phyloP scores from a whole-genome alignment of 2,329 filamentous ascomycete species.

The Epichloe coenophiala region DNA sequence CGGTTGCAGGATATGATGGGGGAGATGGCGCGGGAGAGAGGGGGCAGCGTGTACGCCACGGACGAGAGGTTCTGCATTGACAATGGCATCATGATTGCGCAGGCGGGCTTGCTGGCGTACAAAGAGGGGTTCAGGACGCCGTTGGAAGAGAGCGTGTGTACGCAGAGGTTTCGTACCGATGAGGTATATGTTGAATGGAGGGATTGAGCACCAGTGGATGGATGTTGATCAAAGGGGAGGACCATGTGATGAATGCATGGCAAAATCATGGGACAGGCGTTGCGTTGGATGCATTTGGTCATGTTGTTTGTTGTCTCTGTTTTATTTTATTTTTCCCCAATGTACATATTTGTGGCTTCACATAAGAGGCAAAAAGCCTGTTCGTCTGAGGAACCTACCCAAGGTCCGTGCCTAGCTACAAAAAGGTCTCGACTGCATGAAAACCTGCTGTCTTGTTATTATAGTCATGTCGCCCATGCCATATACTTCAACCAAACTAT shows the following conservation, averaged over 20 bases:
- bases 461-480: not conserved
- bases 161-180: slow-evolving; percentile 70
- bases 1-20: slow-evolving; percentile 98
- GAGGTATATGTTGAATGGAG: slow-evolving; percentile 72
- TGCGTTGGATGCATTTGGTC: not conserved
- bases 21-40: slow-evolving; percentile 81
- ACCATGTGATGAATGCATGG: not conserved
- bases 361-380: too few species aligned
- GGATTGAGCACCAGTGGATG: slow-evolving; percentile 27
- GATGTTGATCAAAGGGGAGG: not conserved
- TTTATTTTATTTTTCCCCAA: too few species aligned
- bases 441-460: not conserved
- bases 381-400: too few species aligned
- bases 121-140: slow-evolving; percentile 65
- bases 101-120: slow-evolving; percentile 80
- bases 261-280: not conserved
- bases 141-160: slow-evolving; percentile 72
- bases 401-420: too few species aligned
- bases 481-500: not conserved
- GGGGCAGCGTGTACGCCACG: slow-evolving; percentile 89
- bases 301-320: too few species aligned
- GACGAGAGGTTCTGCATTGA: slow-evolving; percentile 98
- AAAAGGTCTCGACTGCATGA: too few species aligned
- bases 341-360: not conserved
- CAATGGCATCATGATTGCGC: slow-evolving; percentile 99